Conservation (phyloP, 371 early-diverging fungal species). For the Mucor mucedo region DNA sequence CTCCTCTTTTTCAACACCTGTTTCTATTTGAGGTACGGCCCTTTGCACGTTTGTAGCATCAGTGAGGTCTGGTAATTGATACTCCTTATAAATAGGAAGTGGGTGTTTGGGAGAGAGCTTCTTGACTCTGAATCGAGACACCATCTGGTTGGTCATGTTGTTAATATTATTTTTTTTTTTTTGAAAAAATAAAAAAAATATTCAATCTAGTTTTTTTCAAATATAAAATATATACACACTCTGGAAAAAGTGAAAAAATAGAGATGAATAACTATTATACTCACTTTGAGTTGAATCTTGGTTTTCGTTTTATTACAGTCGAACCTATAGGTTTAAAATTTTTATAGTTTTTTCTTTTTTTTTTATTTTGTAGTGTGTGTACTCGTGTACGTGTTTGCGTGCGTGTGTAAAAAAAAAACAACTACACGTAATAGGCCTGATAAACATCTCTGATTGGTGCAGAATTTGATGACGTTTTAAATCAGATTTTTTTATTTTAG, state of each 20-base stretch:
- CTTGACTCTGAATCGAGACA: constrained; percentile 84
- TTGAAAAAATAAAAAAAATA: background rate
- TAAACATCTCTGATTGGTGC: too few species aligned
- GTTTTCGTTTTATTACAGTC: background rate
- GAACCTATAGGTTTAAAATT: background rate
- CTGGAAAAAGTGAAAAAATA: too few species aligned
- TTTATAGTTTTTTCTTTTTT: background rate
- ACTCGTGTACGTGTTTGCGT: background rate
- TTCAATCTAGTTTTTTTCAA: background rate
- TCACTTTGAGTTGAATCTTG: constrained; percentile 4
- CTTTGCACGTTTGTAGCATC: constrained; percentile 77
- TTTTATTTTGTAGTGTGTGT: constrained; percentile 2
- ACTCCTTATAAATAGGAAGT: constrained; percentile 79
- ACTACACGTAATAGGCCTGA: background rate
- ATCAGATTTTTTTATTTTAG: too few species aligned
- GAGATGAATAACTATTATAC: constrained; percentile 4
- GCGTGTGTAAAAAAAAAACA: constrained; percentile 1
- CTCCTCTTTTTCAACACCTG: constrained; percentile 77
- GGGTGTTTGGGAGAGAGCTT: constrained; percentile 88
- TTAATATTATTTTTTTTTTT: background rate
- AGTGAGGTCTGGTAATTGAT: constrained; percentile 87
- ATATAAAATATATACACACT: background rate
- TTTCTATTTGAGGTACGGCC: constrained; percentile 72
- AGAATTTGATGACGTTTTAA: too few species aligned
- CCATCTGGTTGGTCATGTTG: constrained; percentile 43